Evolutionary conservation across 1,284 basidiomycete species (phyloP).

Genomic region (Phenoliferia sp.): DNA sequence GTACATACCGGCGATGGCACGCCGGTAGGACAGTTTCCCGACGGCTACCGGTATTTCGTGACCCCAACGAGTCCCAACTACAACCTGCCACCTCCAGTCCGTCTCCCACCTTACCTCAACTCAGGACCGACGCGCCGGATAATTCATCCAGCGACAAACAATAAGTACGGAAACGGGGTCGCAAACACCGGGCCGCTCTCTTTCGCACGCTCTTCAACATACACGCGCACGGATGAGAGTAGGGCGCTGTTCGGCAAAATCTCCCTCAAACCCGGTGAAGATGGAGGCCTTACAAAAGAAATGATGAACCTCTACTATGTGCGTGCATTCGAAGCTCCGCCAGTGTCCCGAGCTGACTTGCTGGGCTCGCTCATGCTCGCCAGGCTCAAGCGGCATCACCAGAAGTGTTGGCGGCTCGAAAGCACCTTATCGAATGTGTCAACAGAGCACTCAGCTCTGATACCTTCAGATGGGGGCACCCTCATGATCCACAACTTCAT

Average conservation of each 20-base stretch:
- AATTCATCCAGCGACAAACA: no score
- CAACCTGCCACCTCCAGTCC: no score
- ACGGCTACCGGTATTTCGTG: no score
- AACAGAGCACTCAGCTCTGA: conserved; percentile 16
- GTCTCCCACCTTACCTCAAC: no score
- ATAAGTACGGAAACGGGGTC: no score
- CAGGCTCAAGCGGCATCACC: conserved; percentile 24
- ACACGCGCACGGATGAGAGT: neutral
- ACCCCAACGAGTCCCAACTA: no score
- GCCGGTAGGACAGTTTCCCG: no score
- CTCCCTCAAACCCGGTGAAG: neutral
- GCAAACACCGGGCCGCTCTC: no score
- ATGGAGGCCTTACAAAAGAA: conserved; percentile 2
- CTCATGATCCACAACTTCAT: conserved; percentile 10
- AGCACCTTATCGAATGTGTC: conserved; percentile 22
- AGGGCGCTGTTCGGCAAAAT: conserved; percentile 1
- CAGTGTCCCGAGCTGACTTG: neutral
- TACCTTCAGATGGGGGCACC: conserved; percentile 25
- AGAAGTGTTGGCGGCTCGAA: conserved; percentile 15
- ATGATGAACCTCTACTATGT: conserved; percentile 16
- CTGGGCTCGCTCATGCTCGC: no score
- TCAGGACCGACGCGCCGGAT: no score
- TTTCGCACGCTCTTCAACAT: no score
- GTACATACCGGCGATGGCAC: no score
- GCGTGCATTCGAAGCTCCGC: neutral